phyloP scores from a whole-genome alignment of 2,329 filamentous ascomycete species.

The Penicillium sp. region DNA sequence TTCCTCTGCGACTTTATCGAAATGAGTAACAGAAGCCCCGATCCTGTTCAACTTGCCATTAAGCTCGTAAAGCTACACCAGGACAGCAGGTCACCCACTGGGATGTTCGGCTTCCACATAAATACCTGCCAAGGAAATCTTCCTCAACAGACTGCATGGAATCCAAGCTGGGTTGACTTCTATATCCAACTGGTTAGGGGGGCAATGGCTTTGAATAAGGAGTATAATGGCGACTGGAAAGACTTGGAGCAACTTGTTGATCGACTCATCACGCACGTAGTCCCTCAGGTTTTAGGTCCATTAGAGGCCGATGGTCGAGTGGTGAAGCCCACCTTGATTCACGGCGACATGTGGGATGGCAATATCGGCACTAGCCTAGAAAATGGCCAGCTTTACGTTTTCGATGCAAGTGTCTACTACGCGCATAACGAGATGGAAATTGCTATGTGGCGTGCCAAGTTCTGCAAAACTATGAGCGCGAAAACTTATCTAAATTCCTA shows the following conservation, averaged over 20 bases:
- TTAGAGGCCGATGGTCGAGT: constrained; percentile 28
- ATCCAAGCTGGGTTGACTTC: constrained; percentile 41
- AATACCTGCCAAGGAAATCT: constrained; percentile 37
- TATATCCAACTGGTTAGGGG: constrained; percentile 39
- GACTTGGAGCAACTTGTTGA: constrained; percentile 31
- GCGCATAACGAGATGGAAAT: constrained; percentile 45
- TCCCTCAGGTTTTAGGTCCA: constrained; percentile 27
- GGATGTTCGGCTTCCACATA: constrained; percentile 44
- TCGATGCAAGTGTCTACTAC: constrained; percentile 41
- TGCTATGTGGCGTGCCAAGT: constrained; percentile 33
- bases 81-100: constrained; percentile 32
- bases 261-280: constrained; percentile 31
- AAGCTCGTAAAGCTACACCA: constrained; percentile 28
- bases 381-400: constrained; percentile 37
- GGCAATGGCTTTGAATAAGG: constrained; percentile 32
- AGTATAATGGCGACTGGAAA: constrained; percentile 36
- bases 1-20: neutral
- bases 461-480: constrained; percentile 16
- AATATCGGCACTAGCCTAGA: constrained; percentile 38
- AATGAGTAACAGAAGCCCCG: neutral
- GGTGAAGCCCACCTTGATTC: constrained; percentile 39
- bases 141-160: constrained; percentile 33
- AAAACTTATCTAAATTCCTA: constrained; percentile 14
- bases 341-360: constrained; percentile 46
- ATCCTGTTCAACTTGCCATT: neutral